Conservation (phyloP, 192 early-diverging fungal genomes). For the Allomyces javanicus region DNA sequence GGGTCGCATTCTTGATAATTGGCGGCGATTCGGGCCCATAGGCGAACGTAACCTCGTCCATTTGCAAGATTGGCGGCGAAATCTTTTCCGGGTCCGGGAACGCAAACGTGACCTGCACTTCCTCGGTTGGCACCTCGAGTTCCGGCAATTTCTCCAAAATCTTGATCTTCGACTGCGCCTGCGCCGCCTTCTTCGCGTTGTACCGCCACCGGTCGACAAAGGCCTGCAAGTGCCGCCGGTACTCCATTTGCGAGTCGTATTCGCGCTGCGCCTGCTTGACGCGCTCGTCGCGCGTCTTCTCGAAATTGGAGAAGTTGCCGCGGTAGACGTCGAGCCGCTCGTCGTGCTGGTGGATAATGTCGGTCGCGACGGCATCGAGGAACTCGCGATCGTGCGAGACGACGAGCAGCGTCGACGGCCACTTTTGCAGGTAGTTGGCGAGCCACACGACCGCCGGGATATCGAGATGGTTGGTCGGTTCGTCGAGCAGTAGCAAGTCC, state of each 20-base stretch:
- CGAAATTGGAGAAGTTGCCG: constrained; percentile 84
- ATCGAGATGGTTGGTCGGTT: constrained; percentile 80
- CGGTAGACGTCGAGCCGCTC: constrained; percentile 82
- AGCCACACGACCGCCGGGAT: constrained; percentile 81
- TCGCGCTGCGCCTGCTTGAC: constrained; percentile 77
- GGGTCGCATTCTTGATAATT: constrained; percentile 67
- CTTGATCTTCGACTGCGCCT: constrained; percentile 96
- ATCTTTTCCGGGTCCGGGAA: constrained; percentile 87
- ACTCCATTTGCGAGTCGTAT: constrained; percentile 88
- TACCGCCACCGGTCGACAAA: constrained; percentile 99
- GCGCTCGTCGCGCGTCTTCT: constrained; percentile 74
- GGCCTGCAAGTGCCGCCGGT: constrained; percentile 85
- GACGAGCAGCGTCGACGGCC: constrained; percentile 78
- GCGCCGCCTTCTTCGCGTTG: constrained; percentile 89
- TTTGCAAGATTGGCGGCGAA: constrained; percentile 90
- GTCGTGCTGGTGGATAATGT: constrained; percentile 92
- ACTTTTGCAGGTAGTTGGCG: constrained; percentile 77
- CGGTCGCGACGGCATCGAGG: constrained; percentile 89
- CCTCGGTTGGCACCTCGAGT: constrained; percentile 67
- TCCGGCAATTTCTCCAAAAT: constrained; percentile 91
- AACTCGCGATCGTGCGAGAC: constrained; percentile 98
- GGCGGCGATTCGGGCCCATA: constrained; percentile 48
- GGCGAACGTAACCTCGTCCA: constrained; percentile 76
- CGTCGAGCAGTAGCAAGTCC: constrained; percentile 73
- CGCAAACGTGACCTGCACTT: constrained; percentile 58